Evolutionary conservation across 2,329 filamentous ascomycete species (phyloP).

Genomic region (Trichoderma aggressivum): DNA sequence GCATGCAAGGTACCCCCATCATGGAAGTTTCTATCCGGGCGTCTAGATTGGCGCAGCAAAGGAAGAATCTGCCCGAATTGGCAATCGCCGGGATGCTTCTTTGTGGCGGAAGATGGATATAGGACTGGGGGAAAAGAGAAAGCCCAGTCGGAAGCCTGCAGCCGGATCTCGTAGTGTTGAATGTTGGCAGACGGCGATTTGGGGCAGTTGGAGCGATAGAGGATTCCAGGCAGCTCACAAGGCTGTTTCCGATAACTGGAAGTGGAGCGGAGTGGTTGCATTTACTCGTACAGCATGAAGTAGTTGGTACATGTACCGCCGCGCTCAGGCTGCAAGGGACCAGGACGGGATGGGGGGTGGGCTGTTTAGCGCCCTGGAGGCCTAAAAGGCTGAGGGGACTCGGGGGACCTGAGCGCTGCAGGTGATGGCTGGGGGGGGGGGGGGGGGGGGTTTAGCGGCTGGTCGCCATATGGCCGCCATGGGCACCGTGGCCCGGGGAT

Average conservation of each 20-base stretch:
- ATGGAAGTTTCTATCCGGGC: neutral
- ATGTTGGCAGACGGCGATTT: neutral
- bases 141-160: neutral
- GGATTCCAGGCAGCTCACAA: neutral
- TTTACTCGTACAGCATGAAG: neutral
- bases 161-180: neutral
- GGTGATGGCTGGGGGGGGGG: neutral
- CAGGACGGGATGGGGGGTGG: neutral
- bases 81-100: neutral
- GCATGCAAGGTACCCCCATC: neutral
- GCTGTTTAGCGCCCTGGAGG: neutral
- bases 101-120: neutral
- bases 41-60: neutral
- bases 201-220: neutral
- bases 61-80: neutral
- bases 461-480: neutral
- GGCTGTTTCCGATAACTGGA: neutral
- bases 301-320: neutral
- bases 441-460: neutral
- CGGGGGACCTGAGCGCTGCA: neutral
- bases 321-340: slow-evolving; percentile 2
- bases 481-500: neutral
- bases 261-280: neutral
- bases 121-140: neutral
- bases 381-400: neutral